Conservation (phyloP, 2,329 filamentous ascomycete species). For the Neonectria neomacrospora region DNA sequence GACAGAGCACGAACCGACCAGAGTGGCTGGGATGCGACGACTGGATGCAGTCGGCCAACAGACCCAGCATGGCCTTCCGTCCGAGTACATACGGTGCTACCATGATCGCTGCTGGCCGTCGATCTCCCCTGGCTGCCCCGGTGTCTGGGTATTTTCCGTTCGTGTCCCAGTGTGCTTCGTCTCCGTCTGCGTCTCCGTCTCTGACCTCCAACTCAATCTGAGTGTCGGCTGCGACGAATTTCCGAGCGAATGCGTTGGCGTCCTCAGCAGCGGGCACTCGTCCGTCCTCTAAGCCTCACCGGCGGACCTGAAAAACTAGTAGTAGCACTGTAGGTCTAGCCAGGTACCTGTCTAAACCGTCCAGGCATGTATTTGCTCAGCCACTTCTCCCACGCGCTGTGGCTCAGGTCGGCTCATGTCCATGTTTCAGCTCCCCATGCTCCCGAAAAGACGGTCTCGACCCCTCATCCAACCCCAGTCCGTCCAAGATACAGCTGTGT, state of each 20-base stretch:
- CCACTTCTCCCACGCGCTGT: constrained; percentile 10
- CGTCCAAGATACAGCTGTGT: neutral
- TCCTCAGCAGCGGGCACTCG: neutral
- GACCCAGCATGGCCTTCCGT: neutral
- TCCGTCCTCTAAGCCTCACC: constrained; percentile 6
- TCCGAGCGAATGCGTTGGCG: neutral
- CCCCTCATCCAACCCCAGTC: neutral
- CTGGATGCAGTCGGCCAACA: neutral
- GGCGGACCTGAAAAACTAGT: constrained; percentile 8
- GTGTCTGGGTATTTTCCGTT: neutral
- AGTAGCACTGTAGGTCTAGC: no score
- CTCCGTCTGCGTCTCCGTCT: neutral
- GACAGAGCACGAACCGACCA: neutral
- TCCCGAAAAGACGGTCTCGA: constrained; percentile 1
- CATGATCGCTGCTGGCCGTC: constrained; percentile 2
- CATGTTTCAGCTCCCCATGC: neutral
- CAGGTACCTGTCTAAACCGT: no score
- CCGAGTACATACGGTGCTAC: neutral
- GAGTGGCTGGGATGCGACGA: neutral
- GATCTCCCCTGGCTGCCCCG: constrained; percentile 3
- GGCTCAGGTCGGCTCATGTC: neutral
- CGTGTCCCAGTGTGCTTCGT: neutral
- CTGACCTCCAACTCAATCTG: neutral
- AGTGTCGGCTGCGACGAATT: neutral
- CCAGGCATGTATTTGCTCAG: no score